A percentile compares a stretch with the other conserved stretches of the same genome.
These are phyloP conservation scores for Boletus fagicola DNA, from an alignment of 768 basidiomycete species.

Conservation along the genomic window DNA sequence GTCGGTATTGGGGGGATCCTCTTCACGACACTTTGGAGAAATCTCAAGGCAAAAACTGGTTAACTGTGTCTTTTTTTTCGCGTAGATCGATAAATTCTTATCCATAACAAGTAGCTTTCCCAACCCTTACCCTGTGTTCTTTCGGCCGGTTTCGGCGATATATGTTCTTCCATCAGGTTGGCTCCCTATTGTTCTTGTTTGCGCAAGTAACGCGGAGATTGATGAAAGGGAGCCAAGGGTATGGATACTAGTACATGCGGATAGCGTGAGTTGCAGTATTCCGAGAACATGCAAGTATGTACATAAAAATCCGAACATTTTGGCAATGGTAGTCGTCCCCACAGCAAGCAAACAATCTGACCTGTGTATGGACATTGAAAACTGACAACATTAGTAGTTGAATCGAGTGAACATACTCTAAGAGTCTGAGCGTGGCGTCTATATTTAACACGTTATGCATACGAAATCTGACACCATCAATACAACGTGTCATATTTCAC, in stretches of 20 bases:
- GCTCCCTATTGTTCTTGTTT: background rate
- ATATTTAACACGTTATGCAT: background rate
- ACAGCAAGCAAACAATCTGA: background rate
- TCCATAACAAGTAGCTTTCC: background rate
- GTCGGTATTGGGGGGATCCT: conserved; percentile 58
- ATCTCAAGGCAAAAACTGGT: conserved; percentile 65
- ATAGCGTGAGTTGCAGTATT: background rate
- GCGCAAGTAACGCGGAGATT: conserved; percentile 3
- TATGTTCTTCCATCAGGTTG: background rate
- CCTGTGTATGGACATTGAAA: background rate
- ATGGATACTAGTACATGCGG: background rate
- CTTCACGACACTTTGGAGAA: conserved; percentile 56
- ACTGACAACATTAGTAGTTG: background rate
- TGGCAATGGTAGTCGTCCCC: background rate
- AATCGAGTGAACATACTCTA: background rate
- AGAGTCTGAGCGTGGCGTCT: background rate
- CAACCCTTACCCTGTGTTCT: background rate
- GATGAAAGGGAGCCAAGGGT: background rate
- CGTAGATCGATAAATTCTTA: background rate
- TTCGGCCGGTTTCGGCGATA: background rate
- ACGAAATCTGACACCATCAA: background rate
- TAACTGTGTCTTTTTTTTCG: conserved; percentile 19
- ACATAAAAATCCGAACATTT: background rate
- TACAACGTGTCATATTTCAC: background rate
- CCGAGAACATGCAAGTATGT: background rate